Evolutionary conservation across 2,329 filamentous ascomycete genomes (phyloP), one percentile per base, ranked within the genome.

Genomic region (Aspergillus fumigatus): DNA sequence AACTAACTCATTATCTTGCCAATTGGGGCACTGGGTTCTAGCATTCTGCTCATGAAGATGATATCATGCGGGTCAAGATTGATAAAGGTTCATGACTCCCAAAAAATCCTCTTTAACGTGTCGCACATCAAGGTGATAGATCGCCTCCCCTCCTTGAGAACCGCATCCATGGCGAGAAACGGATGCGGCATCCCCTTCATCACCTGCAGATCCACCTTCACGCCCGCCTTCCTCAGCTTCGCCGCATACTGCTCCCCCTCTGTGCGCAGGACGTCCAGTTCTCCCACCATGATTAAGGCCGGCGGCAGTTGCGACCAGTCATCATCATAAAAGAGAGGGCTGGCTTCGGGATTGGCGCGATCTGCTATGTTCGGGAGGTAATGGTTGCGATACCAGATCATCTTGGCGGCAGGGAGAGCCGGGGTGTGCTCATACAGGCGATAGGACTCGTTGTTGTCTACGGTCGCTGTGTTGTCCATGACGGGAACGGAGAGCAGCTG

Each of bases 371-470:
- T 70, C 0, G 82, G 82, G 1, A 86, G 74, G 67, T 85, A 85
- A 65, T 83, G 80, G 19, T 76, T 65, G n/a, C 83, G 75, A 63
- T 83, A 86, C 83, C 83, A 85, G 50, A 82, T 65, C 83, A 85
- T 85, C 67, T 85, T 84, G 3, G 71, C 71, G 0, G 82, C 80
- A 0, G 82, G 79, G 1, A 85, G 73, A 0, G 82, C 80, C 0
- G 82, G 77, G 0, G 78, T 76, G 62, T 78, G 73, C 61, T 83
- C 73, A 63, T 82, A 82, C 48, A 78, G 75, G 17, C 68, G 73
- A 75, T 80, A 86, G 3, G 80, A 79, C 1, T 68, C 63, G 55
- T 75, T 81, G 54, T 71, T 79, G 8, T 61, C 66, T 0, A 75
- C 64, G 14, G 70, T 70, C 6, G 82, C 82, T 1, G 80, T 84